Percentiles rank a stretch among this genome's conserved stretches.
Conservation (phyloP, 768 basidiomycete species). For the Pleurotus ostreatus region DNA sequence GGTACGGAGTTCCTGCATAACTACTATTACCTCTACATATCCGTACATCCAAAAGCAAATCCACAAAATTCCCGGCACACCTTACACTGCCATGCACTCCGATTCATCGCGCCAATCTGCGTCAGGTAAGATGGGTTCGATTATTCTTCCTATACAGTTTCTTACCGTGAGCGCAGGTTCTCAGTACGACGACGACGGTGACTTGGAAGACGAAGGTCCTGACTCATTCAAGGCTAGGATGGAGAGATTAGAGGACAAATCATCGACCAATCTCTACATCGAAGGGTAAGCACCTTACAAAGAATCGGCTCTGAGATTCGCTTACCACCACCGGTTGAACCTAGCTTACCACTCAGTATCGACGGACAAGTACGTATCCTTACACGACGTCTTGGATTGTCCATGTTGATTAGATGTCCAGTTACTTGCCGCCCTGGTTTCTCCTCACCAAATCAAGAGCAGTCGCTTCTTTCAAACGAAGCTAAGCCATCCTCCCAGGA, state of each 20-base stretch:
- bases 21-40: constrained; percentile 1
- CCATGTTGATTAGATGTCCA: constrained; percentile 19
- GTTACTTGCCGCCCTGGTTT: constrained; percentile 64
- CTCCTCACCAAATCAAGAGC: constrained; percentile 68
- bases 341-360: constrained; percentile 63
- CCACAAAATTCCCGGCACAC: constrained; percentile 82
- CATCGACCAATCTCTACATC: constrained; percentile 77
- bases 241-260: constrained; percentile 64
- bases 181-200: background rate
- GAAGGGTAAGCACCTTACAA: constrained; percentile 47
- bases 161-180: constrained; percentile 10
- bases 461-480: constrained; percentile 79
- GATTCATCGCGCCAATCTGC: constrained; percentile 18
- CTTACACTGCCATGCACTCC: constrained; percentile 36
- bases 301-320: background rate
- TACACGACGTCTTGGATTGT: background rate
- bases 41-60: constrained; percentile 35
- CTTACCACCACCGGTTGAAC: background rate
- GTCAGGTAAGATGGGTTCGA: background rate
- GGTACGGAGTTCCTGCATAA: constrained; percentile 32
- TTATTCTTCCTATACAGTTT: constrained; percentile 6
- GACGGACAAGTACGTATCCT: constrained; percentile 51
- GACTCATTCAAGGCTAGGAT: constrained; percentile 72
- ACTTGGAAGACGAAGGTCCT: constrained; percentile 15
- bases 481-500: constrained; percentile 69